Evolutionary conservation across 345 rosid species (phyloP), one percentile per base, ranked within the genome.

Genomic region (Euclidium syriacum): DNA sequence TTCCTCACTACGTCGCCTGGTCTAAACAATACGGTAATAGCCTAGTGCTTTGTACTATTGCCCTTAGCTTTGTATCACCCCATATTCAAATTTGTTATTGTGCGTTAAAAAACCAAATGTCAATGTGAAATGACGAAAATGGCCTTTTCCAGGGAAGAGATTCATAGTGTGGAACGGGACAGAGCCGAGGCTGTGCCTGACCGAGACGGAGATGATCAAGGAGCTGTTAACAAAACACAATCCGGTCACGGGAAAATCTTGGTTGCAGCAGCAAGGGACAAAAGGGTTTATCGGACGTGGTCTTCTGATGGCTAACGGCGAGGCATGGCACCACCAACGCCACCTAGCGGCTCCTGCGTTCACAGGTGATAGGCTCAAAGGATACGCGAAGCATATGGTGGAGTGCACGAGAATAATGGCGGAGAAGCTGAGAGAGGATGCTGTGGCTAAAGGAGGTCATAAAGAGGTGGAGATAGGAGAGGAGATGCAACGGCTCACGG

Each of bases 251-350:
- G 99, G 99, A 0, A 94, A 84, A 62, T 90, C 99, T 3, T 94
- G 97, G 99, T 72, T 84, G 8, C 99, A 94, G 20, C 97, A 83
- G 35, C 87, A 94, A 65, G 99, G 99, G 3, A 51, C 92, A 0
- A 87, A 90, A 55, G 87, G 89, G 74, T 94, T 94, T 57, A 81
- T 88, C 1, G 99, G 99, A 0, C 76, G 77, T 20, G 99, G 96
- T 6, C 64, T 94, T 39, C 66, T 94, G 50, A 85, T 85, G 92
- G 92, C 88, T 0, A 85, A 85, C 67, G 92, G 90, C 0, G 68
- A 68, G 4, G 79, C 82, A 26, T 88, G 92, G 96, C 63, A 77
- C 48, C 84, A 81, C 8, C 89, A 86, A 15, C 81, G 85, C 3
- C 87, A 68, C 59, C 58, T 78, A 41, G 58, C 78, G 2, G 75